phyloP scores from a whole-genome alignment of 805 yeast species.

The Naumovozyma baii region DNA sequence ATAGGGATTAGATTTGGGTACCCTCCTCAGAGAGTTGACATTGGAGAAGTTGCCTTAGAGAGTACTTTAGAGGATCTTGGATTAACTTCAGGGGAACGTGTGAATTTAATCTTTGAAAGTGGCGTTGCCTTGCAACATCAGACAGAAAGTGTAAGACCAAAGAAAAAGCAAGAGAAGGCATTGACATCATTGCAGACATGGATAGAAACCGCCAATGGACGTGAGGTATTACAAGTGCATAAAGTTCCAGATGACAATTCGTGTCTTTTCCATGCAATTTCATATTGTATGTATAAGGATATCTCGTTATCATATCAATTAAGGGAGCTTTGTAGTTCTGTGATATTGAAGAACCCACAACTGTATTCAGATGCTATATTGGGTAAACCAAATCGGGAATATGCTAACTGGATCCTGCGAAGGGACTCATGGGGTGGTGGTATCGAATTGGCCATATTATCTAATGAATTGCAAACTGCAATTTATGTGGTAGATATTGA shows the following conservation, averaged over 20 bases:
- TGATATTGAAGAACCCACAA: slow-evolving; percentile 35
- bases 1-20: slow-evolving; percentile 42
- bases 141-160: neutral
- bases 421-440: slow-evolving; percentile 78
- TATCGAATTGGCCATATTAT: slow-evolving; percentile 57
- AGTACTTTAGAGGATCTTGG: slow-evolving; percentile 34
- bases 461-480: slow-evolving; percentile 41
- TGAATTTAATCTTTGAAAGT: neutral
- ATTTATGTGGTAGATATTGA: slow-evolving; percentile 59
- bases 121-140: slow-evolving; percentile 3
- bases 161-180: slow-evolving; percentile 1
- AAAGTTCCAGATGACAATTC: slow-evolving; percentile 71
- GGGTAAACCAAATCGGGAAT: slow-evolving; percentile 40
- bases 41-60: slow-evolving; percentile 13
- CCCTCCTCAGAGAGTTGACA: slow-evolving; percentile 45
- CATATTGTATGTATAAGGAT: slow-evolving; percentile 40
- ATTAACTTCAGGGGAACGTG: slow-evolving; percentile 44
- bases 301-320: slow-evolving; percentile 39
- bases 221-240: slow-evolving; percentile 38
- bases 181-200: slow-evolving; percentile 6
- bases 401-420: slow-evolving; percentile 50
- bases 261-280: slow-evolving; percentile 60
- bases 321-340: slow-evolving; percentile 42
- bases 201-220: slow-evolving; percentile 9
- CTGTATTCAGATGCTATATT: slow-evolving; percentile 48